Conservation (phyloP, 306 rosid genomes). For the Betula pendula region DNA sequence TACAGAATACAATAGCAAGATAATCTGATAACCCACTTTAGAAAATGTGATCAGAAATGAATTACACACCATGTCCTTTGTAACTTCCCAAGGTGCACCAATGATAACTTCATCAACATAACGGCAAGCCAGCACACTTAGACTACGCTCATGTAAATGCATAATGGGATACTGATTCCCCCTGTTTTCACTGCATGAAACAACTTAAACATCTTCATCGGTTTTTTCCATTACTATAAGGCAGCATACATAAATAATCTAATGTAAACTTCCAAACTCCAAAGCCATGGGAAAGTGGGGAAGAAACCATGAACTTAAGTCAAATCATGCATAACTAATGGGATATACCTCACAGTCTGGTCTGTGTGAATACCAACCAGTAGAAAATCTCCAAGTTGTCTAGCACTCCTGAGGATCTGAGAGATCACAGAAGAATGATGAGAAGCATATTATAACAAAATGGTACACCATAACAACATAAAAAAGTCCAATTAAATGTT, state of each 20-base stretch:
- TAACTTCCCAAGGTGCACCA: conserved; percentile 94
- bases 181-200: conserved; percentile 64
- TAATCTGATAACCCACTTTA: conserved; percentile 8
- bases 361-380: conserved; percentile 88
- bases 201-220: conserved; percentile 4
- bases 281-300: not conserved
- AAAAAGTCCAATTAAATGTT: not conserved
- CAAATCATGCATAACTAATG: conserved; percentile 10
- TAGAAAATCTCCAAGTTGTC: conserved; percentile 93
- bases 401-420: conserved; percentile 88
- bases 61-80: conserved; percentile 81
- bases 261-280: not conserved
- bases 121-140: conserved; percentile 87
- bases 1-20: conserved; percentile 3
- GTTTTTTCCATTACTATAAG: not conserved
- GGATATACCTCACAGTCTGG: conserved; percentile 75
- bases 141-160: conserved; percentile 98
- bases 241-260: not conserved
- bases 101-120: conserved; percentile 96
- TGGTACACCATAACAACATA: not conserved
- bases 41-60: conserved; percentile 8
- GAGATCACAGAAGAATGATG: conserved; percentile 22
- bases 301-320: conserved; percentile 15
- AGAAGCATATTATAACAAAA: conserved; percentile 16
- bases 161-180: conserved; percentile 80